A percentile compares a stretch with the other conserved stretches of the same genome.
phyloP scores from a whole-genome alignment of 2,329 filamentous ascomycete species.

The Fonsecaea erecta region DNA sequence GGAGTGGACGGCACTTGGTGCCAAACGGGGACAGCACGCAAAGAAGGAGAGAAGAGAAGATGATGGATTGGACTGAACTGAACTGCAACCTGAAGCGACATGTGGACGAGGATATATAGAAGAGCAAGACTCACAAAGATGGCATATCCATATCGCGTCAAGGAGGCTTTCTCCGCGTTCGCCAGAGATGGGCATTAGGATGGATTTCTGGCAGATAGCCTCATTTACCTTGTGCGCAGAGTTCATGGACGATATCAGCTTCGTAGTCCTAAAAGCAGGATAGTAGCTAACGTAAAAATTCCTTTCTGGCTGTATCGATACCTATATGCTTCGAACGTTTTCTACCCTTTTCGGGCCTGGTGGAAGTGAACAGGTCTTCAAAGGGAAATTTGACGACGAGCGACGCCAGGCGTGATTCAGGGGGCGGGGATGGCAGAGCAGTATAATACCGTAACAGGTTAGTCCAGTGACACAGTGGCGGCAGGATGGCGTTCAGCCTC shows the following conservation, averaged over 20 bases:
- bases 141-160: not conserved
- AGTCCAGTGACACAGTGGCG: not conserved
- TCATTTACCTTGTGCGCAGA: not conserved
- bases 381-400: conserved; percentile 12
- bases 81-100: not conserved
- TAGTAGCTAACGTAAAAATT: not conserved
- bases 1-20: conserved; percentile 16
- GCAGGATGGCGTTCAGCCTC: not conserved
- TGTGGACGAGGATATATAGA: not conserved
- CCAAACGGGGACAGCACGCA: not conserved
- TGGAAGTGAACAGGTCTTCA: not conserved
- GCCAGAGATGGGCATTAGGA: not conserved
- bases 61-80: not conserved
- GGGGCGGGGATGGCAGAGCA: not conserved
- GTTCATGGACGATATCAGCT: conserved; percentile 2
- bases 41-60: not conserved
- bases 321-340: conserved; percentile 1
- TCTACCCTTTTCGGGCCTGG: not conserved
- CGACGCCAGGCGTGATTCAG: conserved; percentile 1
- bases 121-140: not conserved
- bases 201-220: conserved; percentile 2
- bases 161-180: not conserved
- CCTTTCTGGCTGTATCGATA: not conserved
- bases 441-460: not conserved
- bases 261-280: not conserved